Conservation (phyloP, 129 eudicot species). For the Flaveria brownii region DNA sequence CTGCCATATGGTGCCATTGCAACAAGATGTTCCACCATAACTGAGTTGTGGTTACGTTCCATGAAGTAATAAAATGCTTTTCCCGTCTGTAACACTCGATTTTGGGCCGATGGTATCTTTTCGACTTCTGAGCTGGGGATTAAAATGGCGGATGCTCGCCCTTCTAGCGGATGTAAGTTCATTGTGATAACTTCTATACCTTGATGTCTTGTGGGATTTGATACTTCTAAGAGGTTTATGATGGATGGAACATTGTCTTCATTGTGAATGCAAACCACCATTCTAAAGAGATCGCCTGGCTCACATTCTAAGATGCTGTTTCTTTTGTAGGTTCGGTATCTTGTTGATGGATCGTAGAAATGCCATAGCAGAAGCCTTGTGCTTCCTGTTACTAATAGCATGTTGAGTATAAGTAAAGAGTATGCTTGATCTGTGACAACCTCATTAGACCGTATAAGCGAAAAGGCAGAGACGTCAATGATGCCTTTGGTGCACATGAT, state of each 20-base stretch:
- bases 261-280: conserved; percentile 58
- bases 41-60: conserved; percentile 30
- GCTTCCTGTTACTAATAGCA: conserved; percentile 57
- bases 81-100: conserved; percentile 23
- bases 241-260: conserved; percentile 51
- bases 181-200: conserved; percentile 40
- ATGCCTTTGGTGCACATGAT: conserved; percentile 73
- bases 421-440: conserved; percentile 44
- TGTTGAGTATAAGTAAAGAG: conserved; percentile 48
- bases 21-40: conserved; percentile 41
- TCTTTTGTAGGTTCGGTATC: conserved; percentile 32
- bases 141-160: conserved; percentile 53
- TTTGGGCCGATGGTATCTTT: conserved; percentile 22
- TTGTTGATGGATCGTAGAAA: conserved; percentile 55
- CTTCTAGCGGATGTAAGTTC: conserved; percentile 51
- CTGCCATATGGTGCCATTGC: conserved; percentile 54
- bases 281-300: conserved; percentile 43
- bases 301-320: conserved; percentile 42
- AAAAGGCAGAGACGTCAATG: conserved; percentile 45
- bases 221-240: conserved; percentile 48
- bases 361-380: conserved; percentile 42
- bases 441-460: conserved; percentile 31
- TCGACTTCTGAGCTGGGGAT: conserved; percentile 21
- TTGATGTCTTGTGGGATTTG: conserved; percentile 32
- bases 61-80: conserved; percentile 50